phyloP scores from a whole-genome alignment of 768 basidiomycete genomes.

The Leccinum boreale region DNA sequence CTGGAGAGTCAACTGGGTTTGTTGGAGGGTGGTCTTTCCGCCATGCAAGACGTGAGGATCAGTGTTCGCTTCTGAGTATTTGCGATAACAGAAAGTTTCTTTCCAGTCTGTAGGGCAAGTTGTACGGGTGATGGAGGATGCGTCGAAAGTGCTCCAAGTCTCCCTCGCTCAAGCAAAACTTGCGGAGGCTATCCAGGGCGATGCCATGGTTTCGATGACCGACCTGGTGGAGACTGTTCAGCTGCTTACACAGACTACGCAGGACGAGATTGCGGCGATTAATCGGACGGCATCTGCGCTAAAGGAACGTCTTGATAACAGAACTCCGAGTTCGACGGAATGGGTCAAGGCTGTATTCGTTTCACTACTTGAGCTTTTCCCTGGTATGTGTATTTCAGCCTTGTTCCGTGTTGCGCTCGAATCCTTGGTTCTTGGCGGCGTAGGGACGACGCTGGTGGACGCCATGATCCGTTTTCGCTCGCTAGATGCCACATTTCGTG shows the following conservation, averaged over 20 bases:
- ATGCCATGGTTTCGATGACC: constrained; percentile 34
- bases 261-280: constrained; percentile 44
- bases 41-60: constrained; percentile 31
- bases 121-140: constrained; percentile 12
- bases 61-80: constrained; percentile 6
- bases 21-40: constrained; percentile 22
- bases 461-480: constrained; percentile 25
- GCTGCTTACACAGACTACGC: constrained; percentile 38
- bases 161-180: constrained; percentile 31
- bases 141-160: constrained; percentile 30
- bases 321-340: constrained; percentile 9
- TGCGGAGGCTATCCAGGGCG: constrained; percentile 35
- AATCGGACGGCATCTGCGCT: constrained; percentile 39
- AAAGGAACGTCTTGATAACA: constrained; percentile 26
- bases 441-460: constrained; percentile 11
- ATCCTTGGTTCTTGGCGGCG: background rate
- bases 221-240: constrained; percentile 36
- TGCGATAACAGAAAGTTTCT: constrained; percentile 11
- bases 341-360: constrained; percentile 21
- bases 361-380: constrained; percentile 15
- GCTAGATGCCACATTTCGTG: constrained; percentile 23
- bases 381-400: constrained; percentile 23
- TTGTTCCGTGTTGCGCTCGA: background rate
- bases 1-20: constrained; percentile 27
- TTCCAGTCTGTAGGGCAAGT: constrained; percentile 22